Evolutionary conservation across 768 basidiomycete genomes (phyloP), one percentile per base, ranked within the genome.

Genomic region (Rhodotorula babjevae): DNA sequence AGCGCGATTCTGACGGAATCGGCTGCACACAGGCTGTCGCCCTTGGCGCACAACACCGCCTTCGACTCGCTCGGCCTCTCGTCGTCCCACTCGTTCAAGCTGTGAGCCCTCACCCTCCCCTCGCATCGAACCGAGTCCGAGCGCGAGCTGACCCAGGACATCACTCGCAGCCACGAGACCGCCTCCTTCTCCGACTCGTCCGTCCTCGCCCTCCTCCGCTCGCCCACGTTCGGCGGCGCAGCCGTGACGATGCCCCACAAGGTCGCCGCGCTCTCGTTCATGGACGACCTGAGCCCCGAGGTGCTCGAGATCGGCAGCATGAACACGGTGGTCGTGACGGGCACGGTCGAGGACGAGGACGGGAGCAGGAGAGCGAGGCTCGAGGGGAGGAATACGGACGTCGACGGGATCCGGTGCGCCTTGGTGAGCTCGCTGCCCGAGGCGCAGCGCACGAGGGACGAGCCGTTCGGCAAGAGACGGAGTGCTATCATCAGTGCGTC

Each of bases 231-330:
- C 58, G 68, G 49, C 7, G 71, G 73, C 2, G 67, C 68, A 0
- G 70, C 72, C 19, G 75, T 78, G 27, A 78, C 77, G 27, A 79
- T 77, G 78, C 78, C 78, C 21, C 64, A 75, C 71, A 79, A 79
- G 57, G 61, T 71, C n/a, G 69, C 62, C n/a, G 71, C 68, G 5
- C 68, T 77, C 23, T 33, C 53, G 21, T 49, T 66, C 36, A 67
- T 79, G 69, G 72, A 79, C 63, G 46, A 61, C 14, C 49, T 79
- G 40, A 68, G 63, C 8, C 63, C 63, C 10, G 78, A 72, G 33
- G 70, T 70, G 27, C 21, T 61, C 3, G 76, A 73, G 44, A 74
- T 76, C 25, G 76, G 76, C 0, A 63, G 64, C 0, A 73, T 76
- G 66, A 79, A 79, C 70, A 79, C 78, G 31, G 60, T 79, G 31